Percentiles rank a stretch among this genome's conserved stretches.
These are phyloP conservation scores for Neoboletus magnificus DNA, from an alignment of 768 basidiomycete species.

Conservation along the genomic window DNA sequence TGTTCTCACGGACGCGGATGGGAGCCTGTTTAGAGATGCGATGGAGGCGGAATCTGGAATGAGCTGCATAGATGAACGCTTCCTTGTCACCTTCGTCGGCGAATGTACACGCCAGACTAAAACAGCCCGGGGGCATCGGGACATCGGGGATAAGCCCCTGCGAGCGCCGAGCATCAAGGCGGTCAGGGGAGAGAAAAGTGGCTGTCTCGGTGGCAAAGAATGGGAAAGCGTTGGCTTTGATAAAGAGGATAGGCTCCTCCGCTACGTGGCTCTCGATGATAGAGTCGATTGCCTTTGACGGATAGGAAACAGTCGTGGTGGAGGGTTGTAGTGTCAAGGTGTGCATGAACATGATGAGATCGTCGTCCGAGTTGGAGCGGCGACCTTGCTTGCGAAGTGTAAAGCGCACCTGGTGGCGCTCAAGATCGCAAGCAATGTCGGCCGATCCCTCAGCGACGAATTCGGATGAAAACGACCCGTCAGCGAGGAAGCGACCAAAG, in stretches of 20 bases:
- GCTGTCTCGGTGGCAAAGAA: constrained; percentile 15
- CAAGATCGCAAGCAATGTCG: constrained; percentile 37
- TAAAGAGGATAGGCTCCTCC: constrained; percentile 25
- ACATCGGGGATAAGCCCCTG: constrained; percentile 27
- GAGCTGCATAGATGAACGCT: constrained; percentile 28
- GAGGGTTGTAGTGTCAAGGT: not conserved
- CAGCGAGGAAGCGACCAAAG: constrained; percentile 36
- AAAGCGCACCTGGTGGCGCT: constrained; percentile 31
- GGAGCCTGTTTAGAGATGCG: not conserved
- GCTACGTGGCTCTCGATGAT: constrained; percentile 15
- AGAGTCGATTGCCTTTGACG: constrained; percentile 15
- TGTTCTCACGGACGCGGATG: constrained; percentile 19
- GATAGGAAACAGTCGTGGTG: constrained; percentile 21
- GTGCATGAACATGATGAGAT: not conserved
- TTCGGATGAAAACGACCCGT: constrained; percentile 36
- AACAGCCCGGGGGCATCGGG: constrained; percentile 28
- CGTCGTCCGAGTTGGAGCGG: not conserved
- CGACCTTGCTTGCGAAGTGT: constrained; percentile 26
- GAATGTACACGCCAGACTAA: constrained; percentile 32
- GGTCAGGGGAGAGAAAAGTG: fast-evolving
- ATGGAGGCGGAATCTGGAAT: constrained; percentile 21
- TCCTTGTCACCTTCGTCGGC: constrained; percentile 20
- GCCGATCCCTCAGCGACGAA: constrained; percentile 23
- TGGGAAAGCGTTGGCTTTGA: constrained; percentile 34
- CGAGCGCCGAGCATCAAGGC: constrained; percentile 13